Evolutionary conservation across 1,284 basidiomycete species (phyloP).

Genomic region (Moesziomyces parantarcticus): DNA sequence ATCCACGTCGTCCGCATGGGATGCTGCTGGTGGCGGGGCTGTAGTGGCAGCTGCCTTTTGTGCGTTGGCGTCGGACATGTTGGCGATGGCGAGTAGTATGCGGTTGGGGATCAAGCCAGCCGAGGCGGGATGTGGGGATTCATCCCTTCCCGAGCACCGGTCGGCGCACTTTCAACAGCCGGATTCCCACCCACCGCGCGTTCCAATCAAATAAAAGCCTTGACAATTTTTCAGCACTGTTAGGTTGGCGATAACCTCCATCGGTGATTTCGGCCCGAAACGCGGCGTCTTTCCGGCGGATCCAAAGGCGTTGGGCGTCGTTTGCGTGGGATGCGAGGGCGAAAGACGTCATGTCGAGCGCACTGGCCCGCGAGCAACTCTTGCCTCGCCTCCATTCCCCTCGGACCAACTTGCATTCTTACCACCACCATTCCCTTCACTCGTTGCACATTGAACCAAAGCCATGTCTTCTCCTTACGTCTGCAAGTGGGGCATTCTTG

Average conservation of each 20-base stretch:
- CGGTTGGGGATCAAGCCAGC: too few relatives aligned
- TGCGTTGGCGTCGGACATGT: slow-evolving; percentile 2
- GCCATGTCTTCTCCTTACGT: slow-evolving; percentile 22
- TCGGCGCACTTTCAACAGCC: slow-evolving; percentile 43
- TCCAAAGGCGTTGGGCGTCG: too few relatives aligned
- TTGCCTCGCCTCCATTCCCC: background rate
- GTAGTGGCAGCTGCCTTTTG: slow-evolving; percentile 3
- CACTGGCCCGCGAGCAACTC: background rate
- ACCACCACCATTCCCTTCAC: too few relatives aligned
- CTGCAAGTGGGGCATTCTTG: slow-evolving; percentile 58
- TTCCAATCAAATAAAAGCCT: too few relatives aligned
- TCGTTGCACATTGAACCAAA: too few relatives aligned
- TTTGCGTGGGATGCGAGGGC: too few relatives aligned
- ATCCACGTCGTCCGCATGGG: slow-evolving; percentile 48
- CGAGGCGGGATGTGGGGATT: background rate
- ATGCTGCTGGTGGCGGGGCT: slow-evolving; percentile 11
- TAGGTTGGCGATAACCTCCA: too few relatives aligned
- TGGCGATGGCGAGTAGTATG: background rate
- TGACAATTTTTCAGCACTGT: too few relatives aligned
- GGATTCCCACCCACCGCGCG: background rate
- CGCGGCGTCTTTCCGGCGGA: slow-evolving; percentile 9
- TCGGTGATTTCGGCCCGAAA: slow-evolving; percentile 1
- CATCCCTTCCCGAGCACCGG: slow-evolving; percentile 17
- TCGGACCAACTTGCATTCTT: too few relatives aligned
- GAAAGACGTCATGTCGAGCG: background rate